Conservation (phyloP, 306 rosid genomes). For the Inga oerstediana region DNA sequence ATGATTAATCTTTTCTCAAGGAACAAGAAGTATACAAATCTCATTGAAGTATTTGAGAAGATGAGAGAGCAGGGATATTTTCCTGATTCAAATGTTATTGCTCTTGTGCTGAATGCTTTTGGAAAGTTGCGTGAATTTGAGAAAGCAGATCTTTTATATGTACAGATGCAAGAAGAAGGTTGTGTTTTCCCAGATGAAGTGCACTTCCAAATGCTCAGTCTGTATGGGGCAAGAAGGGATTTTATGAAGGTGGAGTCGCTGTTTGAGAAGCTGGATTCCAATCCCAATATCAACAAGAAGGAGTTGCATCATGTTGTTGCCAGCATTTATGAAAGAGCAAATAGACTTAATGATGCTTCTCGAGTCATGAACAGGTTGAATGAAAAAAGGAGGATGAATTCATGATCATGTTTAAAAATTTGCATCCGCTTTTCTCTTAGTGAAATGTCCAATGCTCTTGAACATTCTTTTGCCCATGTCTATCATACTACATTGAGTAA, state of each 20-base stretch:
- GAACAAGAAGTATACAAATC: conserved; percentile 71
- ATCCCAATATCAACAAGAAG: conserved; percentile 81
- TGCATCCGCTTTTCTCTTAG: conserved; percentile 19
- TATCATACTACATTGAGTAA: conserved; percentile 10
- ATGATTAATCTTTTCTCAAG: conserved; percentile 78
- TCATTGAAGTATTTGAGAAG: conserved; percentile 77
- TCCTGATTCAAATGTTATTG: conserved; percentile 83
- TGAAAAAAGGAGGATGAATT: conserved; percentile 36
- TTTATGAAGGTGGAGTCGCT: conserved; percentile 60
- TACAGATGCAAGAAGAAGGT: conserved; percentile 76
- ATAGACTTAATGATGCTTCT: conserved; percentile 75
- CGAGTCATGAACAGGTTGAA: conserved; percentile 71
- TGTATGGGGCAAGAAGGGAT: conserved; percentile 74
- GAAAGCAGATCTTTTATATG: conserved; percentile 73
- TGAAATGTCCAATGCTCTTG: conserved; percentile 13
- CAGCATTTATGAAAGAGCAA: conserved; percentile 75
- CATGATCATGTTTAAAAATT: conserved; percentile 36
- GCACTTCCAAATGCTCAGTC: conserved; percentile 79
- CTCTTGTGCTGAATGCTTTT: conserved; percentile 83
- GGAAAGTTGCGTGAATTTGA: conserved; percentile 83
- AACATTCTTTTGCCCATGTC: conserved; percentile 30
- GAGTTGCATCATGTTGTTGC: conserved; percentile 88
- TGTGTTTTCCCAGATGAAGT: conserved; percentile 83
- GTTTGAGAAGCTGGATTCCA: conserved; percentile 67
- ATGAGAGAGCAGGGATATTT: conserved; percentile 75